phyloP scores from a whole-genome alignment of 192 early-diverging fungal genomes.

The Backusella morwellensis region DNA sequence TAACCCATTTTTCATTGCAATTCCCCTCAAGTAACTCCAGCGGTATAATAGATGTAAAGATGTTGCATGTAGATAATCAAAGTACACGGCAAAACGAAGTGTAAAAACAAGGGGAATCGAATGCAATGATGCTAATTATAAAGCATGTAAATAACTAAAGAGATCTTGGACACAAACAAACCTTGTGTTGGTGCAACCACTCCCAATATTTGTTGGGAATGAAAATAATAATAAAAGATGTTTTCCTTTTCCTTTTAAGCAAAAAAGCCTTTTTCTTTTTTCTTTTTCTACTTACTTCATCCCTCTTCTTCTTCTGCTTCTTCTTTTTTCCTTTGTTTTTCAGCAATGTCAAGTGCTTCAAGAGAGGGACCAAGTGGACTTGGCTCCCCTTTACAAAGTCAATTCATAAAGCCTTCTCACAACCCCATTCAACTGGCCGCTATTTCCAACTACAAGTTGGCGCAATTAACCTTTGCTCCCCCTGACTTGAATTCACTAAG shows the following conservation, averaged over 20 bases:
- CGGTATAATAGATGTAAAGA: neutral
- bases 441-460: conserved; percentile 42
- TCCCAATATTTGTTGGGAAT: conserved; percentile 7
- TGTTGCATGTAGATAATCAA: neutral
- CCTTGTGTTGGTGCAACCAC: conserved; percentile 6
- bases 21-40: neutral
- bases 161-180: neutral
- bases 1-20: neutral
- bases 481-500: conserved; percentile 36
- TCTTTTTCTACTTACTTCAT: neutral
- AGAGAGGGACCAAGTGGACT: neutral
- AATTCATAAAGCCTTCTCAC: conserved; percentile 19
- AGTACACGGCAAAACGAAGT: neutral
- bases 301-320: neutral
- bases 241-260: conserved; percentile 3
- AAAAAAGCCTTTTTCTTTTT: neutral
- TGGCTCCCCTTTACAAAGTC: conserved; percentile 2
- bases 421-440: conserved; percentile 41
- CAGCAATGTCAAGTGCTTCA: neutral
- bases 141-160: neutral
- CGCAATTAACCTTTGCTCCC: conserved; percentile 40
- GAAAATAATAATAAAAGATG: conserved; percentile 1
- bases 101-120: neutral
- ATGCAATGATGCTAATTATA: neutral
- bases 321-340: neutral